Evolutionary conservation across 23 red algal species (phyloP), one percentile per base, ranked within the genome.

Genomic region (Pyropia haitanensis): DNA sequence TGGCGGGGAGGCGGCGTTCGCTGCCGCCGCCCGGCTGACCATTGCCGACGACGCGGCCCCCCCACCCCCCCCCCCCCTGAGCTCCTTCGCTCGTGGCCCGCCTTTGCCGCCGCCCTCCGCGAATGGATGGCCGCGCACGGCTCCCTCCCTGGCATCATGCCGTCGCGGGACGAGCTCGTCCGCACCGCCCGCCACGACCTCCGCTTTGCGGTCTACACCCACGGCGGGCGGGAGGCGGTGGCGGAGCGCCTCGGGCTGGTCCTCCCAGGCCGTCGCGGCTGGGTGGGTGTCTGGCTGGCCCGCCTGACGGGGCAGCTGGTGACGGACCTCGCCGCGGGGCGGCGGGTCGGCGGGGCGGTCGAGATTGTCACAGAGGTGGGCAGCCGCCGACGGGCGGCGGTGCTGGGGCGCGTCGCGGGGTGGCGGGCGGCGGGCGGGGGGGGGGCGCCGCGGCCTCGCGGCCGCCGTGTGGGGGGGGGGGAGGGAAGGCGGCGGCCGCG

Each of bases 51-150:
- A 46, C 39, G 39, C 2, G 4, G 39, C 39, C 7, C 39, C 39
- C 10, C 13, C 39, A 3, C 39, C 39, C 39, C 39, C 39, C 39
- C 39, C 10, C 53, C 63, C 3, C 26, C 44, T 16, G 70, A 67
- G 67, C 27, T 65, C 3, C 52, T 73, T 34, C 51, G 53, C 59
- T 13, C 21, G 25, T 80, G 74, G 75, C 24, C 54, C 3, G 24
- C 24, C 17, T 80, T 81, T 30, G 59, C 16, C 3, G 16, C 44
- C 3, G 85, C 28, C 28, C 39, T 87, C 28, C 51, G 53, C 12
- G 26, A 23, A 30, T 95, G 89, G 89, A 76, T 95, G 53, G 63
- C 51, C n/a, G 54, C 39, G 18, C 67, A 85, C 70, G 80, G 80
- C 1, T 32, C 60, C 1, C 48, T 56, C 46, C 68, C 32, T 9